Evolutionary conservation across 2,329 filamentous ascomycete species (phyloP), one percentile per base, ranked within the genome.

Genomic region (Fusarium sp.): DNA sequence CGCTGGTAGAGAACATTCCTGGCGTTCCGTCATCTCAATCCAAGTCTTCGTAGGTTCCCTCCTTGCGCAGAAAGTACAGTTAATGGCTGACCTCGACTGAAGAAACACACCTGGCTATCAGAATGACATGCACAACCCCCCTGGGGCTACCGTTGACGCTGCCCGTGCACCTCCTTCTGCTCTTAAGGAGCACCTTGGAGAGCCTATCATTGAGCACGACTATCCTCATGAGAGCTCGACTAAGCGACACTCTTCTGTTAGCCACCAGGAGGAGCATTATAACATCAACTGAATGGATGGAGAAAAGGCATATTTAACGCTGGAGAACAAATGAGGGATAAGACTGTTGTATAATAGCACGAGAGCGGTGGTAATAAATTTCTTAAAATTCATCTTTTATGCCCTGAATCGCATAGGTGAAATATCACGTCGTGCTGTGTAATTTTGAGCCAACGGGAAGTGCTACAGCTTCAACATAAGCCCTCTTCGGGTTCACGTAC

Each of bases 191-290:
- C 70, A 78, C 6, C 52, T 79, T 7, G 79, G 78, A 22, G 70
- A 74, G 17, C 78, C 78, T 3, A 66, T 50, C 13, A 77, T 80
- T 20, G 78, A 78, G 74, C 79, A 80, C 42, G 72, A 78, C n/a
- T 76, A 77, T 14, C 78, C 79, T 0, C 52, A 79, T 7, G 78
- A 80, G 25, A 80, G 78, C 68, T 71, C 68, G n/a, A 77, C 73
- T 22, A 72, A 62, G 62, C 55, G 78, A 29, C 78, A 80, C 7
- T 74, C 74, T 29, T 76, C 75, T 36, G 52, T 74, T 2, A 80
- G 78, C 63, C 76, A 79, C n/a, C 79, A 80, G 69, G 79, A 80
- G 73, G 70, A 74, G n/a, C 74, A 79, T 29, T 75, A 75, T 15
- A 65, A 45, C 25, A 35, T 78, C 55, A 64, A 68, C 25, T 73